phyloP scores from a whole-genome alignment of 768 basidiomycete species.

The Fistulinella prunicolor region DNA sequence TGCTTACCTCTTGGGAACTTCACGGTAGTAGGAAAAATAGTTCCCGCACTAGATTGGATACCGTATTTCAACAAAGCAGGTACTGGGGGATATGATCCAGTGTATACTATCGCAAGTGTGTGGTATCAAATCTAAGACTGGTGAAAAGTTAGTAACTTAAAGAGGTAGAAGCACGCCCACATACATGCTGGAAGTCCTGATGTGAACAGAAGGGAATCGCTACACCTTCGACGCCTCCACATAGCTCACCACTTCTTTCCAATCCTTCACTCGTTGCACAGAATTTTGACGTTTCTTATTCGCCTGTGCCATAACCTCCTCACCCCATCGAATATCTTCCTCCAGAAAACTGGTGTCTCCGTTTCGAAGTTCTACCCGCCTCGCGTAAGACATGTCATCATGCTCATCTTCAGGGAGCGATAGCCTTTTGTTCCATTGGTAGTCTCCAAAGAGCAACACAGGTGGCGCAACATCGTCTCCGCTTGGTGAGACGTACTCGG shows the following conservation, averaged over 20 bases:
- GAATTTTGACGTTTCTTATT: slow-evolving; percentile 38
- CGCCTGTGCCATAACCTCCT: slow-evolving; percentile 45
- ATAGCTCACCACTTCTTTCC: slow-evolving; percentile 56
- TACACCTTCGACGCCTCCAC: slow-evolving; percentile 27
- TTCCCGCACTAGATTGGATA: too few relatives aligned
- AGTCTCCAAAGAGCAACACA: slow-evolving; percentile 72
- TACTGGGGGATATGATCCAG: too few relatives aligned
- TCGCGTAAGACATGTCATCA: slow-evolving; percentile 55
- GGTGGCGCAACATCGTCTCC: slow-evolving; percentile 37
- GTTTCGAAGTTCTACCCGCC: slow-evolving; percentile 42
- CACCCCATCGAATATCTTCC: slow-evolving; percentile 34
- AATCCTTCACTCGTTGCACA: slow-evolving; percentile 55
- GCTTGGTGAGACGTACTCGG: slow-evolving; percentile 25
- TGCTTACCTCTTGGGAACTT: too few relatives aligned
- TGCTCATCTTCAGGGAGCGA: slow-evolving; percentile 43
- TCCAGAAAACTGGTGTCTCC: slow-evolving; percentile 56
- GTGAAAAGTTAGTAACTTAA: not conserved
- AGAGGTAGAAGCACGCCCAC: not conserved
- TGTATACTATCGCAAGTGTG: too few relatives aligned
- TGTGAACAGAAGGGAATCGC: too few relatives aligned
- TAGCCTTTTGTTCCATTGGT: slow-evolving; percentile 69
- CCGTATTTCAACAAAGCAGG: too few relatives aligned
- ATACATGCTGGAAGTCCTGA: too few relatives aligned
- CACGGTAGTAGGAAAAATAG: too few relatives aligned
- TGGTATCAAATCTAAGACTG: slow-evolving; percentile 1